phyloP scores from a whole-genome alignment of 2,329 filamentous ascomycete species.

The Orbilia brochopaga region DNA sequence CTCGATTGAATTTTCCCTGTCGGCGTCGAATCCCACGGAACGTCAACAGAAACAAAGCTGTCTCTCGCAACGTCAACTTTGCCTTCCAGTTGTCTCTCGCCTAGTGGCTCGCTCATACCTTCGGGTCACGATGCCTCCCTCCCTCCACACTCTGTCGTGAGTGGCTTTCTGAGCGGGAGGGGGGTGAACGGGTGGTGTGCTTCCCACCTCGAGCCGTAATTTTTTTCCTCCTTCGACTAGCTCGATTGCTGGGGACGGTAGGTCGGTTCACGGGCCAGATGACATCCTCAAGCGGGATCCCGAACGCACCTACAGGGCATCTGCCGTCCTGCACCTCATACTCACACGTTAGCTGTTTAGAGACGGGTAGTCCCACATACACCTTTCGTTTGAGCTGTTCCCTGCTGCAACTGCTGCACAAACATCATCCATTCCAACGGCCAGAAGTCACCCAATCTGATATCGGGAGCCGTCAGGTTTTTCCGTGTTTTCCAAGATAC shows the following conservation, averaged over 20 bases:
- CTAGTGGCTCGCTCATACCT: constrained; percentile 26
- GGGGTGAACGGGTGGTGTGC: not conserved
- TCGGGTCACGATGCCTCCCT: constrained; percentile 38
- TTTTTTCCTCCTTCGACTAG: not conserved
- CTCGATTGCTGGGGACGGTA: not conserved
- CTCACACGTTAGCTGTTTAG: constrained; percentile 28
- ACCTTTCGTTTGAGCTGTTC: constrained; percentile 1
- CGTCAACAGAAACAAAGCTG: constrained; percentile 1
- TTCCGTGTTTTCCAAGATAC: not conserved
- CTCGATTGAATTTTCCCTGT: constrained; percentile 1
- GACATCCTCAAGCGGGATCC: constrained; percentile 48
- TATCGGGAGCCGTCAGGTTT: not conserved
- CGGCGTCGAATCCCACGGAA: not conserved
- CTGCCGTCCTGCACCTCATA: constrained; percentile 47
- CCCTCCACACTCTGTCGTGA: too few relatives aligned
- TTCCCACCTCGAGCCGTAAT: too few relatives aligned
- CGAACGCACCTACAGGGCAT: constrained; percentile 44
- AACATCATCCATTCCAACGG: not conserved
- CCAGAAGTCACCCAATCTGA: not conserved
- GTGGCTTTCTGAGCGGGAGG: constrained; percentile 7
- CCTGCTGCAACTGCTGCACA: constrained; percentile 6
- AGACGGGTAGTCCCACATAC: constrained; percentile 35
- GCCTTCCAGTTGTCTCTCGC: constrained; percentile 34
- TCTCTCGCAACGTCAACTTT: not conserved
- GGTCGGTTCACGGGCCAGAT: constrained; percentile 31